Evolutionary conservation across 306 rosid genomes (phyloP), one percentile per base, ranked within the genome.

Genomic region (Vigna radiata): DNA sequence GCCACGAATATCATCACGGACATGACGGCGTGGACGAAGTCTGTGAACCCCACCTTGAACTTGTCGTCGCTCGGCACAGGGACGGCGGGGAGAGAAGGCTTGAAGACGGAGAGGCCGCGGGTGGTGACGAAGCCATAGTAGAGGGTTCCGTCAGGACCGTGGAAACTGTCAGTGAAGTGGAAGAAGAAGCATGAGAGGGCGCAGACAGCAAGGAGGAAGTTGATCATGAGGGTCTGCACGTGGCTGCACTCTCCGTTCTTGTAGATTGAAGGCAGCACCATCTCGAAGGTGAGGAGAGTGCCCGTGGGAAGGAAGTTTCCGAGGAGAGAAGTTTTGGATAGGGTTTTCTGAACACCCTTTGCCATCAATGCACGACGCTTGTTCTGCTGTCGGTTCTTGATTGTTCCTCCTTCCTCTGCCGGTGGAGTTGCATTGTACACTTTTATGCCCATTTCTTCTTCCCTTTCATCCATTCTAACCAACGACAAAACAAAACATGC

Each of bases 301-400:
- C 97, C 96, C 0, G 96, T 91, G 0, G 98, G 98, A 21, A 93
- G 96, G 83, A 91, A 91, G 87, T 93, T 91, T 0, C 86, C 90
- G 0, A 93, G 94, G 76, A 90, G 75, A 1, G 97, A 90, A 0
- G 96, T 86, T 21, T 88, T 90, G 0, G 96, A 88, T 16, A 91
- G 84, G 2, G 92, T 91, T 41, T 93, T 93, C 23, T 93, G 96
- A 52, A 91, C 90, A 0, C 98, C 92, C 50, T 91, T 91, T 1
- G 97, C 96, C 23, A 90, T 83, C 13, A 93, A 79, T 2, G 87
- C 89, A 1, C 92, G 82, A 1, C 96, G 81, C 23, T 67, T 66
- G 21, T 8, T n/a, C n/a, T n/a, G n/a, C n/a, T n/a, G n/a, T n/a
- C n/a, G n/a, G n/a, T n/a, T 39, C 0, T 10, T 3, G 14, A 0